Base-by-base conservation (phyloP, 306 rosid genomes). In the Fragaria nilgerrensis region DNA sequence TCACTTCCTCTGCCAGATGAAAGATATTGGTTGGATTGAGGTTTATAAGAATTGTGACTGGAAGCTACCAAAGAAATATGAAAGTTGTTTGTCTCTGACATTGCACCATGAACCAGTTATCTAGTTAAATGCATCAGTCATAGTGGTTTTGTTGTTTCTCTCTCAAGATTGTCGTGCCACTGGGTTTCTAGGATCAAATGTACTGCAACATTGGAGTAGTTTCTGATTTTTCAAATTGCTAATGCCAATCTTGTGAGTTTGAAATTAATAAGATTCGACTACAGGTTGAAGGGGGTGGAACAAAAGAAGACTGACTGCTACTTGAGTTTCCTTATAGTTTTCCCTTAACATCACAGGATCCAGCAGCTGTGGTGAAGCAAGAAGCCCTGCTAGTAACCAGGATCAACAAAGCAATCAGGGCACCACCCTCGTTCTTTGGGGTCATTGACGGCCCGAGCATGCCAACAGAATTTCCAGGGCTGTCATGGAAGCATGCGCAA, bases 361-460 rank as follows among this genome's bases (percentile, higher is more conserved):
- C 63, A 75, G 86, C 81, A 84, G 88, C 49, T 67, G 76, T 53
- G 85, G 91, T 0, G 98, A 92, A 84, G 85, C 84, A 72, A 88
- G 81, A 79, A 90, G 96, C 82, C 87, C 86, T 1, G 82, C 79
- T 15, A 78, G 91, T 43, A 86, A 68, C 56, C 93, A 84, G 53
- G 97, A 92, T 37, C 70, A 37, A 39, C 73, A 55, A 80, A 82
- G 85, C 86, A 81, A 49, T 52, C 89, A 78, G 49, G 96, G 84
- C n/a, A 48, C 8, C 4, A 32, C 68, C 5, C 47, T 1, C 86
- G 90, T 34, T 81, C 91, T 53, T 81, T 90, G 9, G 86, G 87
- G 75, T 10, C 81, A 49, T 81, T 84, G 80, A 27, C 76, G 16
- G 16, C 69, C 68, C 1, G 96, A 86, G 37, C 79, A 74, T 9